Evolutionary conservation across 2,329 filamentous ascomycete species (phyloP), one percentile per base, ranked within the genome.

Genomic region (Coniella lustricola): DNA sequence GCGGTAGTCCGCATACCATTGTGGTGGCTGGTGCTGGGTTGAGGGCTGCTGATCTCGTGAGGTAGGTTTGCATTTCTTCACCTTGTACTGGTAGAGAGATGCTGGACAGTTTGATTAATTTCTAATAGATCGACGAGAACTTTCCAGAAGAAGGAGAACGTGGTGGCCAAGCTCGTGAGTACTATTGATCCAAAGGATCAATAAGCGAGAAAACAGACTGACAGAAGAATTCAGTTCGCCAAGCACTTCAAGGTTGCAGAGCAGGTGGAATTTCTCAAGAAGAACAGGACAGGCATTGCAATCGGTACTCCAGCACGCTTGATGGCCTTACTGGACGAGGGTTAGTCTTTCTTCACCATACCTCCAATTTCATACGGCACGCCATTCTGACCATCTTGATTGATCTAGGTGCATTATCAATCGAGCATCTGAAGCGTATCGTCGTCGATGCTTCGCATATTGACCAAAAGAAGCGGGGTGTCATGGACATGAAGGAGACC

Each of bases 221-320:
- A 62, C 43, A n/a, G 33, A 20, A 7, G 4, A 9, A 29, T 3
- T 10, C 46, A 80, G 62, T 98, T 98, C 66, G 91, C 93, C 29
- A 98, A 98, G 67, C 93, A 98, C 65, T 95, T 98, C 72, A 98
- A 98, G 69, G 68, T 98, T 10, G 80, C 87, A 46, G 91, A 97
- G 59, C 87, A 90, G 31, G 81, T 90, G 45, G 75, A 84, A 51
- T 87, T 86, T 62, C 79, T 95, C 36, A 76, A 85, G 59, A 75
- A 69, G 46, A 73, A 69, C 56, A 83, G 84, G 53, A 87, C 90
- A 12, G 88, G 89, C 22, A 87, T 97, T 54, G 90, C 86, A 3
- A 88, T 96, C 13, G 93, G 93, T 3, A 98, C 93, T 4, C 91
- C 93, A 4, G 79, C 86, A 42, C 77, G 93, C 41, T 69, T 98